phyloP scores from a whole-genome alignment of 257 asterid species.

The Gentiana dahurica region DNA sequence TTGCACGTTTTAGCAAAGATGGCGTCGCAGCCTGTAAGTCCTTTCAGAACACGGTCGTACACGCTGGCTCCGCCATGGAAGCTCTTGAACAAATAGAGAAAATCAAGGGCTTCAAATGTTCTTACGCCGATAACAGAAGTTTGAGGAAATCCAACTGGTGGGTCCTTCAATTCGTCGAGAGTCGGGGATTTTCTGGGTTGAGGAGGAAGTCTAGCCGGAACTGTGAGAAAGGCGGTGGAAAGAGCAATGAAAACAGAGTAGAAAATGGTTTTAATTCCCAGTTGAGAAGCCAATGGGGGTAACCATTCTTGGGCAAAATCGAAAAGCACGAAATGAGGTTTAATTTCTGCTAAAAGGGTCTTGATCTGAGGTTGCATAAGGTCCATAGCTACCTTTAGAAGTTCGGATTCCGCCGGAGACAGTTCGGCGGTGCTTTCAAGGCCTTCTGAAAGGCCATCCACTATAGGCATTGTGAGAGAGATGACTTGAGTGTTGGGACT shows the following conservation, averaged over 20 bases:
- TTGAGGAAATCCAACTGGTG: conserved; percentile 40
- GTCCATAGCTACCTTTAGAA: conserved; percentile 37
- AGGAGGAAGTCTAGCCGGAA: conserved; percentile 29
- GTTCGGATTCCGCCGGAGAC: conserved; percentile 26
- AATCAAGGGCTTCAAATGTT: conserved; percentile 39
- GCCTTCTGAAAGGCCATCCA: conserved; percentile 39
- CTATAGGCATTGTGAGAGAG: conserved; percentile 33
- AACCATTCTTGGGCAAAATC: conserved; percentile 60
- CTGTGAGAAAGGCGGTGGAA: conserved; percentile 33
- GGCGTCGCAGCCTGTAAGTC: conserved; percentile 29
- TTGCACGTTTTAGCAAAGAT: conserved; percentile 43
- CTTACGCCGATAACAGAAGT: conserved; percentile 24
- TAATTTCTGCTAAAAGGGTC: conserved; percentile 14
- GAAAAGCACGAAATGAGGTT: conserved; percentile 45
- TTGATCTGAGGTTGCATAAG: conserved; percentile 42
- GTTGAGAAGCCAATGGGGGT: conserved; percentile 27
- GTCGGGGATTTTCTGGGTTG: conserved; percentile 16
- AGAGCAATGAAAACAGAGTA: conserved; percentile 37
- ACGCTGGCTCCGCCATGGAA: conserved; percentile 27
- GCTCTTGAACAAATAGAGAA: conserved; percentile 32
- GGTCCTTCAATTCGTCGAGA: conserved; percentile 26
- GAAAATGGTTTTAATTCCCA: conserved; percentile 33
- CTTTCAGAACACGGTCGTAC: conserved; percentile 32
- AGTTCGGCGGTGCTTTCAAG: conserved; percentile 35
- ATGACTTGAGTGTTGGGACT: conserved; percentile 15